Evolutionary conservation across 2,329 filamentous ascomycete species (phyloP).

Genomic region (Helotiales sp.): DNA sequence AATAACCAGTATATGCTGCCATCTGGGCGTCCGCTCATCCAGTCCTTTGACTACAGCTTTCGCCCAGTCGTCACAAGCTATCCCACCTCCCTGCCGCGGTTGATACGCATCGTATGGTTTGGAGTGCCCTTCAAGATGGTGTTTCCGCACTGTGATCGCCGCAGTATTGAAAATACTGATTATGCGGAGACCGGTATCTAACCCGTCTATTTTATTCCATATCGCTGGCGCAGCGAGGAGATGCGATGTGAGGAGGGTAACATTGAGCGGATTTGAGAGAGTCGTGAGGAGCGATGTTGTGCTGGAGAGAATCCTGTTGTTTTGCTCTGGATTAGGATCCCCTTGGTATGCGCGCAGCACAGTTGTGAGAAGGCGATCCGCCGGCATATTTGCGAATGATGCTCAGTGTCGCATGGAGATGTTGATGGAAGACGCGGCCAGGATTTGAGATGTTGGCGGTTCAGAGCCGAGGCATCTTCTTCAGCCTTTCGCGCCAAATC

Average conservation of each 20-base stretch:
- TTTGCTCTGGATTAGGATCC: constrained; percentile 34
- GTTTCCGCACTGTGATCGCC: constrained; percentile 42
- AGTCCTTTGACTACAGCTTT: constrained; percentile 47
- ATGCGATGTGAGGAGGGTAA: constrained; percentile 61
- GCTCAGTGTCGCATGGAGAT: constrained; percentile 19
- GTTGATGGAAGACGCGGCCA: constrained; percentile 14
- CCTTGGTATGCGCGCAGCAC: constrained; percentile 43
- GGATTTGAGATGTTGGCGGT: constrained; percentile 15
- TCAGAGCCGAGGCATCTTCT: constrained; percentile 24
- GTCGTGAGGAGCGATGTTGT: constrained; percentile 61
- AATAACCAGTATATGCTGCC: constrained; percentile 69
- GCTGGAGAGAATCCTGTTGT: constrained; percentile 50
- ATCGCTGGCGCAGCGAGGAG: constrained; percentile 63
- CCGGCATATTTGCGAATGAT: constrained; percentile 36
- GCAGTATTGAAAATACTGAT: constrained; percentile 63
- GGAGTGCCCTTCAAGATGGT: constrained; percentile 42
- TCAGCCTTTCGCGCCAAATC: constrained; percentile 23
- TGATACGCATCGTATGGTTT: constrained; percentile 44
- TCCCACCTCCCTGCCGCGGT: constrained; percentile 53
- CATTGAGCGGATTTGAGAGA: constrained; percentile 63
- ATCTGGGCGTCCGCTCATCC: constrained; percentile 65
- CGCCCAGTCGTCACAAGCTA: constrained; percentile 50
- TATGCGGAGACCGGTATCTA: constrained; percentile 56
- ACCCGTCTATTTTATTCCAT: constrained; percentile 56
- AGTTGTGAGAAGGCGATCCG: constrained; percentile 42